phyloP scores from a whole-genome alignment of 2,329 filamentous ascomycete genomes.

The Fusarium bulbicola region DNA sequence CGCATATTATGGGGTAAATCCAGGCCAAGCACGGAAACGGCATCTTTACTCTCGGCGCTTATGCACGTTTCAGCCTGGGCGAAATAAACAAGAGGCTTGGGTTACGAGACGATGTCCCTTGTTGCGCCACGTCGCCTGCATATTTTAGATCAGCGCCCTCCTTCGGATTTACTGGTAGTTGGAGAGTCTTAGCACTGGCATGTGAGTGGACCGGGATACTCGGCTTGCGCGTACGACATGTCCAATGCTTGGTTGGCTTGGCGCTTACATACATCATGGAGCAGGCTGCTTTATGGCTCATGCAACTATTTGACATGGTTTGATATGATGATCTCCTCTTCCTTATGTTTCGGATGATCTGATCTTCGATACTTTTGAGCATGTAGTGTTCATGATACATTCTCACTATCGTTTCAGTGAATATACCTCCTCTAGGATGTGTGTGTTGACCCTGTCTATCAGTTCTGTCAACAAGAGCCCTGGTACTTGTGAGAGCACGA shows the following conservation, averaged over 20 bases:
- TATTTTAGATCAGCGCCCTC: neutral
- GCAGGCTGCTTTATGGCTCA: neutral
- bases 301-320: neutral
- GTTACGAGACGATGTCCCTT: neutral
- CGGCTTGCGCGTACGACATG: constrained; percentile 8
- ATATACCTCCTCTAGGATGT: no score
- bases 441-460: neutral
- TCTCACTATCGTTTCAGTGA: neutral
- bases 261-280: neutral
- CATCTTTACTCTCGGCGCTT: neutral
- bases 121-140: constrained; percentile 13
- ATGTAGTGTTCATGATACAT: neutral
- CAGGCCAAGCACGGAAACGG: constrained; percentile 8
- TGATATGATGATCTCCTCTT: neutral
- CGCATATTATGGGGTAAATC: neutral
- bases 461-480: no score
- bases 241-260: constrained; percentile 8
- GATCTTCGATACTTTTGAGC: neutral
- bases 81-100: neutral
- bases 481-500: neutral
- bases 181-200: neutral
- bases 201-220: constrained; percentile 3
- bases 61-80: constrained; percentile 12
- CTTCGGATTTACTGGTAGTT: neutral
- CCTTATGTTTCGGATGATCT: neutral